Percentiles rank a stretch among this genome's conserved stretches.
Conservation (phyloP, 805 yeast genomes). For the Starmerella floris region DNA sequence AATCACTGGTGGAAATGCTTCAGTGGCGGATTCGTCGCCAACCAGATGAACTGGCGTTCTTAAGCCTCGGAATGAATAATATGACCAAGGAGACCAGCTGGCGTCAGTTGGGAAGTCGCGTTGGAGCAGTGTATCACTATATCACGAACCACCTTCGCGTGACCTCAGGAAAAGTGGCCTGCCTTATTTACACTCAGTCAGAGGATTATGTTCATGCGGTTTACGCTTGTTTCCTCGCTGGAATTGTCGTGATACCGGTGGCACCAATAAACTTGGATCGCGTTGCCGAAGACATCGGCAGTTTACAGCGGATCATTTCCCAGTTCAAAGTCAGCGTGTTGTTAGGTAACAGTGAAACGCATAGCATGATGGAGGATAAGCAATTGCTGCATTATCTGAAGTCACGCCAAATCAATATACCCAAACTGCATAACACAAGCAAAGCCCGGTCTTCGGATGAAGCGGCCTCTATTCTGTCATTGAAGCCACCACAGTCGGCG, state of each 20-base stretch:
- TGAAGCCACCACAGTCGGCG: conserved; percentile 22
- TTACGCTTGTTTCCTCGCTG: conserved; percentile 74
- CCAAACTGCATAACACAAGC: conserved; percentile 52
- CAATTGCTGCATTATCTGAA: conserved; percentile 49
- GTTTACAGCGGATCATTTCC: conserved; percentile 48
- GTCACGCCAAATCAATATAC: conserved; percentile 30
- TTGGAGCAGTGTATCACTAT: conserved; percentile 61
- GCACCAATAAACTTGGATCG: conserved; percentile 55
- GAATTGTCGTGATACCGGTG: conserved; percentile 65
- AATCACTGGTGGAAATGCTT: conserved; percentile 55
- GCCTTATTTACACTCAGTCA: conserved; percentile 71
- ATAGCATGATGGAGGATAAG: conserved; percentile 52
- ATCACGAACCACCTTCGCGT: conserved; percentile 53
- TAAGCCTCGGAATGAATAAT: conserved; percentile 32
- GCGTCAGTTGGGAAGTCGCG: conserved; percentile 66
- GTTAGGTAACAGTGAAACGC: conserved; percentile 67
- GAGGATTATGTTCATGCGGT: conserved; percentile 77
- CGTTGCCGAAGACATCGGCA: conserved; percentile 59
- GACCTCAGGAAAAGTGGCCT: conserved; percentile 56
- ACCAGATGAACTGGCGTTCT: conserved; percentile 69
- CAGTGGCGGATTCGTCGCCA: conserved; percentile 64
- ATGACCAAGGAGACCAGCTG: conserved; percentile 45
- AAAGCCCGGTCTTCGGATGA: conserved; percentile 36
- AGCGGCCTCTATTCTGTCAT: conserved; percentile 19
- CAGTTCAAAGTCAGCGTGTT: conserved; percentile 61